These are phyloP conservation scores for Suillus paluster DNA, from an alignment of 768 basidiomycete species.

Conservation along the genomic window DNA sequence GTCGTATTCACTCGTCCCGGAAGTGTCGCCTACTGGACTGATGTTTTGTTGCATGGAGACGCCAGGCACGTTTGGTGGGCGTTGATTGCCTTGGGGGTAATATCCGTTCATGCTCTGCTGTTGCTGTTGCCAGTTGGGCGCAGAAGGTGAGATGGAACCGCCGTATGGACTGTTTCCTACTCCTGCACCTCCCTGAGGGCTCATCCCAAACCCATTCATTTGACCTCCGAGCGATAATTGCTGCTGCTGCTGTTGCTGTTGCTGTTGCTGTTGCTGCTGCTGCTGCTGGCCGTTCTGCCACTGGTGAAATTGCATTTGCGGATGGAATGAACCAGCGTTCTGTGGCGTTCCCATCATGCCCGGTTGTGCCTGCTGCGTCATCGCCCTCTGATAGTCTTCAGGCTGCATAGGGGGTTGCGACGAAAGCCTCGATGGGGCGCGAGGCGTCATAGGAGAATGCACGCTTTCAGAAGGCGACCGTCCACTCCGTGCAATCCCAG, in stretches of 20 bases:
- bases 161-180: constrained; percentile 28
- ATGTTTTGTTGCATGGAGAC: constrained; percentile 55
- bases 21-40: constrained; percentile 46
- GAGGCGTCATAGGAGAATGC: constrained; percentile 48
- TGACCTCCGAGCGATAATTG: constrained; percentile 37
- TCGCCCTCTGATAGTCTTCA: constrained; percentile 42
- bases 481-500: constrained; percentile 75
- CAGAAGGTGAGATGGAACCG: constrained; percentile 29
- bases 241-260: constrained; percentile 47
- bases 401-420: constrained; percentile 55
- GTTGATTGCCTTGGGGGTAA: constrained; percentile 34
- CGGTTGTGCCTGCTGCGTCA: constrained; percentile 42
- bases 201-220: constrained; percentile 39
- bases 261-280: constrained; percentile 49
- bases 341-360: constrained; percentile 28
- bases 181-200: constrained; percentile 42
- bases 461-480: constrained; percentile 74
- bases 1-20: constrained; percentile 54
- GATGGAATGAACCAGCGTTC: constrained; percentile 27
- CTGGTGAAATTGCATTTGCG: constrained; percentile 46
- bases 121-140: constrained; percentile 29
- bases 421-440: constrained; percentile 38
- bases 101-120: constrained; percentile 31
- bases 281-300: constrained; percentile 60
- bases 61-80: constrained; percentile 52